These are phyloP conservation scores for Zangia roseola DNA, from an alignment of 768 basidiomycete species.

Conservation along the genomic window DNA sequence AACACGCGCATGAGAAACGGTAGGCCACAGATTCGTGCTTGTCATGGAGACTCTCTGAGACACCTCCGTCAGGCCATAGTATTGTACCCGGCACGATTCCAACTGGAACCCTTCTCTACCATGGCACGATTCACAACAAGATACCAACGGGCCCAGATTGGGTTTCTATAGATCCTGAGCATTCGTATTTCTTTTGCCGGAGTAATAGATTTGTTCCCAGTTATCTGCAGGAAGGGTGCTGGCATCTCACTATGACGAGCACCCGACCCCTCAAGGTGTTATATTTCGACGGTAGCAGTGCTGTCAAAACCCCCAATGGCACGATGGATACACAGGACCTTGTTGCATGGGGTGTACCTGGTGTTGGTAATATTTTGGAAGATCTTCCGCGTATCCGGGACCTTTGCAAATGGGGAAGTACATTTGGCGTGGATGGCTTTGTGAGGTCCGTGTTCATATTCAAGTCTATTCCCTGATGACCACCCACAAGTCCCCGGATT, in stretches of 20 bases:
- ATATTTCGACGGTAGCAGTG: conserved; percentile 55
- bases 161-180: conserved; percentile 36
- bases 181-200: conserved; percentile 39
- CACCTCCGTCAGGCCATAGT: conserved; percentile 18
- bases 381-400: conserved; percentile 38
- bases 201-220: background rate
- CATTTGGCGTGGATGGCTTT: conserved; percentile 44
- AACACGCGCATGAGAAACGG: conserved; percentile 48
- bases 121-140: conserved; percentile 19
- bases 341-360: conserved; percentile 38
- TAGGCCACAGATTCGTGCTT: conserved; percentile 7
- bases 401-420: conserved; percentile 45
- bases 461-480: too few species aligned
- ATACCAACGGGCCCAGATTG: conserved; percentile 34
- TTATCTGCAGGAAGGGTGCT: conserved; percentile 7
- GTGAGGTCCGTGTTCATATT: conserved; percentile 38
- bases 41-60: background rate
- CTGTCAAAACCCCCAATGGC: conserved; percentile 41
- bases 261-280: conserved; percentile 40
- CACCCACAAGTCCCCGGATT: background rate
- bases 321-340: conserved; percentile 49
- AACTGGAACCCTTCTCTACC: conserved; percentile 37
- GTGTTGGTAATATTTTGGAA: conserved; percentile 12
- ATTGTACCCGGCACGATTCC: conserved; percentile 34
- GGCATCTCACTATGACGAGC: conserved; percentile 15